These are phyloP conservation scores for Exophiala sp. DNA, from an alignment of 2,329 filamentous ascomycete genomes.

Conservation along the genomic window DNA sequence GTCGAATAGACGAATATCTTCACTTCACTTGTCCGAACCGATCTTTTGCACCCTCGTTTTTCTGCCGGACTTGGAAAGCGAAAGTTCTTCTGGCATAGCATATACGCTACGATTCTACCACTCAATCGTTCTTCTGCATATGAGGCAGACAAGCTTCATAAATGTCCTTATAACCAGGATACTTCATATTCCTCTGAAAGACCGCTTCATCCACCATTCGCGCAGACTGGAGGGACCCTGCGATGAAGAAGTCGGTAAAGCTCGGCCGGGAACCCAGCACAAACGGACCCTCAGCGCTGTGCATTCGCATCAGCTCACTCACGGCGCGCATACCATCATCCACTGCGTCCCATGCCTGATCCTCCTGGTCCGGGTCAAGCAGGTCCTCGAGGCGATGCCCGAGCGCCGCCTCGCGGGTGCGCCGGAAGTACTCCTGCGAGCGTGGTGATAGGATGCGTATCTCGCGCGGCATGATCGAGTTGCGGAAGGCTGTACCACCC, in stretches of 20 bases:
- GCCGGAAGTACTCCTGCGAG: conserved; percentile 39
- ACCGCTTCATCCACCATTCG: conserved; percentile 34
- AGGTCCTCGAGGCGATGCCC: conserved; percentile 38
- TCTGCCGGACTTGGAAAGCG: too few species aligned
- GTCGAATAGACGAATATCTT: too few species aligned
- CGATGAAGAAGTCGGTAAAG: conserved; percentile 41
- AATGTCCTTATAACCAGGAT: conserved; percentile 26
- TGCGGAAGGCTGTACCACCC: conserved; percentile 30
- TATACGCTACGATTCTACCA: background rate
- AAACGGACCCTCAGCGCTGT: conserved; percentile 39
- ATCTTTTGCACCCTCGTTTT: too few species aligned
- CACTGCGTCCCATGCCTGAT: conserved; percentile 30
- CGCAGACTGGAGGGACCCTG: conserved; percentile 35
- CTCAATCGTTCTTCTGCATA: conserved; percentile 17
- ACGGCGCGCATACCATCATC: conserved; percentile 30
- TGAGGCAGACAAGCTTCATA: conserved; percentile 20
- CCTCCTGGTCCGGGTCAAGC: conserved; percentile 31
- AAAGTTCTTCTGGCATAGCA: too few species aligned
- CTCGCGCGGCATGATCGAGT: conserved; percentile 39
- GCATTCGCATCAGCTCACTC: conserved; percentile 34
- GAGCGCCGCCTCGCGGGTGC: conserved; percentile 37
- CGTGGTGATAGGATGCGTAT: conserved; percentile 37
- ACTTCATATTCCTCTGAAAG: conserved; percentile 30
- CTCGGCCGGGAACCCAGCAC: conserved; percentile 37
- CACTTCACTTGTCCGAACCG: too few species aligned